Conservation (phyloP, 208 protist species). For the Wallacemonas sp. region DNA sequence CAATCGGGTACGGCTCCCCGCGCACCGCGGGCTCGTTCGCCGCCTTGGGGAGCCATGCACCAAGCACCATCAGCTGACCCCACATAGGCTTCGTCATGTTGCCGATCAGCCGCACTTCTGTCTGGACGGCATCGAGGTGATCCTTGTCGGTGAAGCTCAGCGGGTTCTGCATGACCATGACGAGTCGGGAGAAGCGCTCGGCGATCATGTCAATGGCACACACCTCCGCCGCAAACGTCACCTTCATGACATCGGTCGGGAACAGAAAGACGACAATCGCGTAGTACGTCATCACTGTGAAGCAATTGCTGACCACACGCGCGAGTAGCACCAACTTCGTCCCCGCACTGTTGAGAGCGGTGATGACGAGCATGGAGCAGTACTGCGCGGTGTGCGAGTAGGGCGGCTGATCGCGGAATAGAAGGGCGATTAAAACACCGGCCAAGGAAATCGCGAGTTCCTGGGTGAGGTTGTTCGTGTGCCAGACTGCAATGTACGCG, state of each 20-base stretch:
- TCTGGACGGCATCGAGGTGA: conserved; percentile 17
- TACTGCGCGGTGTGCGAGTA: conserved; percentile 59
- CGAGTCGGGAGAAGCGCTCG: conserved; percentile 38
- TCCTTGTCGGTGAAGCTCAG: conserved; percentile 16
- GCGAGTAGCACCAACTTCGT: conserved; percentile 35
- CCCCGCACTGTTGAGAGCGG: conserved; percentile 30
- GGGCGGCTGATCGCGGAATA: conserved; percentile 34
- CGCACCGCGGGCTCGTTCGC: conserved; percentile 44
- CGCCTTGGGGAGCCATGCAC: conserved; percentile 40
- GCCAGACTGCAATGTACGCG: conserved; percentile 44
- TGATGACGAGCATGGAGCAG: conserved; percentile 40
- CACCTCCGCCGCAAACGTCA: conserved; percentile 46
- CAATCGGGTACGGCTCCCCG: conserved; percentile 47
- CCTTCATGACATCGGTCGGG: conserved; percentile 53
- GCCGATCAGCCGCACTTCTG: conserved; percentile 14
- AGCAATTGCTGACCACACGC: conserved; percentile 52
- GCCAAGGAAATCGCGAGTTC: conserved; percentile 33
- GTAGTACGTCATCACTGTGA: conserved; percentile 75
- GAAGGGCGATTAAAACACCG: conserved; percentile 43
- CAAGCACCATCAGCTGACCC: conserved; percentile 27
- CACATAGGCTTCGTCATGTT: conserved; percentile 28
- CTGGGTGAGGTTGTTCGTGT: conserved; percentile 33
- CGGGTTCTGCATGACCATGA: conserved; percentile 34
- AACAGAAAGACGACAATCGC: conserved; percentile 72
- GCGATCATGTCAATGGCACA: conserved; percentile 27